Base-by-base conservation (phyloP, 2,329 filamentous ascomycete genomes). In the Ophiosphaerella korrae region DNA sequence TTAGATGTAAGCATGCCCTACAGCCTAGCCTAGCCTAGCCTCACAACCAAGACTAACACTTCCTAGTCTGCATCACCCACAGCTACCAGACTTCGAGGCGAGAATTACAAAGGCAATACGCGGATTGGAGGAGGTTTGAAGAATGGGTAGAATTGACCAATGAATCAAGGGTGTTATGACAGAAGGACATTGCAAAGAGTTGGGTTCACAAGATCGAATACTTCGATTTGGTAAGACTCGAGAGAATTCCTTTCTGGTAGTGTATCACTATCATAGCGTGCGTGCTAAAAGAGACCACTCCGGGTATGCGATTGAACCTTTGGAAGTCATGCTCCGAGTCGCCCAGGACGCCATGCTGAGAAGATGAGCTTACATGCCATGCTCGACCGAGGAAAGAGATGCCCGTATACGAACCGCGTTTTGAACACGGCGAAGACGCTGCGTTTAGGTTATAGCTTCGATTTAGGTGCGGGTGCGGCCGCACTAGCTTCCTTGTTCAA, bases 401-500 rank as follows among this genome's bases (percentile, higher is more conserved):
- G n/a, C 36, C 23, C 13, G 18, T 45, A 36, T 34, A 41, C 33
- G 13, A n/a, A n/a, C 36, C 36, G 7, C 14, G 12, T 2, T 37
- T 18, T 32, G 6, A 16, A 21, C 18, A 21, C 3, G 5, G 5
- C 18, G 18, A 21, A 21, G 18, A 21, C 18, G 18, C 18, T 21
- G 18, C 18, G 18, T 7, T 18, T 12, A 11, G 14, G 9, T 39
- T 58, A 82, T 42, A 83, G 68, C 63, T 82, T 83, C 3, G 81
- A 67, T 62, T 80, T 81, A 24, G 64, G 62, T 14, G 74, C 74
- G 13, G 76, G 72, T 43, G 77, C 76, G 2, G 79, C 73, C 34
- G 88, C 90, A 53, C 88, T 96, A 1, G 94, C 94, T 67, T 97
- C 93, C 58, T 88, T 80, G 74, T 97, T 99, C 50, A 96, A 74